Conservation (phyloP, 768 basidiomycete species). For the Russula earlei region DNA sequence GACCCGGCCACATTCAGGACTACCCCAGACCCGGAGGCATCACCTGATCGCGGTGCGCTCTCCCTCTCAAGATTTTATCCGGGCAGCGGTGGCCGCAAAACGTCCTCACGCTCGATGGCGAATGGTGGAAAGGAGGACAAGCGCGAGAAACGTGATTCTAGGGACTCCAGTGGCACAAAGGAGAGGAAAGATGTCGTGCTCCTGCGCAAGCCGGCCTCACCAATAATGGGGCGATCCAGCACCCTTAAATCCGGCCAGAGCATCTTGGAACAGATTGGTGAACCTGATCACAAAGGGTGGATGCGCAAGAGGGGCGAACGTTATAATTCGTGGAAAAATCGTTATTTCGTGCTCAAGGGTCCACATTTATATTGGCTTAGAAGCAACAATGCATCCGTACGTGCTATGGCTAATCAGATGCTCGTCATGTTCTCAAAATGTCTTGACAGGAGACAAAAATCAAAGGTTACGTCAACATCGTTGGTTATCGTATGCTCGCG, state of each 20-base stretch:
- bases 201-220: conserved; percentile 49
- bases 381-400: conserved; percentile 53
- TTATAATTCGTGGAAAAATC: conserved; percentile 86
- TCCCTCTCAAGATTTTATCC: conserved; percentile 29
- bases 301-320: conserved; percentile 93
- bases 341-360: conserved; percentile 91
- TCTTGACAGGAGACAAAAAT: conserved; percentile 72
- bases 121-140: conserved; percentile 28
- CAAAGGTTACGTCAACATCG: conserved; percentile 91
- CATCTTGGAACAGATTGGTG: conserved; percentile 85
- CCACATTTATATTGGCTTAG: conserved; percentile 82
- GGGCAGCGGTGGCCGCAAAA: conserved; percentile 32
- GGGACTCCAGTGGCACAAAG: conserved; percentile 21
- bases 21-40: conserved; percentile 30
- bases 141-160: conserved; percentile 20
- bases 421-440: not conserved
- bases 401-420: conserved; percentile 16
- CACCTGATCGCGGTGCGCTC: conserved; percentile 31
- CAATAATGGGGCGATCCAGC: conserved; percentile 1
- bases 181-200: conserved; percentile 31
- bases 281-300: conserved; percentile 85
- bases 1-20: conserved; percentile 22
- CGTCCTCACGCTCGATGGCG: conserved; percentile 34
- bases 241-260: conserved; percentile 43
- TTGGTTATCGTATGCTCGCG: conserved; percentile 85